Evolutionary conservation across 1,284 basidiomycete genomes (phyloP).

Genomic region (Boletellus deceptivus): DNA sequence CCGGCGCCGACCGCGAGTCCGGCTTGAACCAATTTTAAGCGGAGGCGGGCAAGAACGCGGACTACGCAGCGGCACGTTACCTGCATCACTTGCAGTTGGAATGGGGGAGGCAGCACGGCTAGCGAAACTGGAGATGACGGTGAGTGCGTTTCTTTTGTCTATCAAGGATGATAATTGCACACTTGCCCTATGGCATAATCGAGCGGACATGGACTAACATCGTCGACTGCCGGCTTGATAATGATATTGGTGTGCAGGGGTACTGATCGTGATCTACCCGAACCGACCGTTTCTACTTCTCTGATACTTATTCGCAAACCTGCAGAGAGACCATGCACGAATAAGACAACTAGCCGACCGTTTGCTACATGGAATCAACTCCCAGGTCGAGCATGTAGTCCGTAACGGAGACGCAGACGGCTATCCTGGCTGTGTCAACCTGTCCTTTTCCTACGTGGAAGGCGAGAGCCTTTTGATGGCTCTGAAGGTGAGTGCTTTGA

Average conservation of each 20-base stretch:
- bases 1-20: slow-evolving; percentile 87
- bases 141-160: slow-evolving; percentile 48
- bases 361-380: slow-evolving; percentile 79
- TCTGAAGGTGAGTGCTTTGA: slow-evolving; percentile 73
- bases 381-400: slow-evolving; percentile 85
- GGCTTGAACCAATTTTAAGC: slow-evolving; percentile 92
- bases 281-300: slow-evolving; percentile 7
- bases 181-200: slow-evolving; percentile 29
- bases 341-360: slow-evolving; percentile 79
- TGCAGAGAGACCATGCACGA: slow-evolving; percentile 80
- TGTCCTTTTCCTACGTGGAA: slow-evolving; percentile 97
- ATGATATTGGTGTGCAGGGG: slow-evolving; percentile 83
- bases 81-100: slow-evolving; percentile 89
- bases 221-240: slow-evolving; percentile 47
- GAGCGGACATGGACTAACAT: slow-evolving; percentile 33
- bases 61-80: slow-evolving; percentile 89
- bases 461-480: slow-evolving; percentile 98
- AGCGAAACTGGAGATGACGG: slow-evolving; percentile 88
- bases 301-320: slow-evolving; percentile 13
- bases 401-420: slow-evolving; percentile 91
- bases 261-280: slow-evolving; percentile 57
- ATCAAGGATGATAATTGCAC: slow-evolving; percentile 56
- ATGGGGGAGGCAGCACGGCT: slow-evolving; percentile 95
- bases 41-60: slow-evolving; percentile 99
- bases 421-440: slow-evolving; percentile 91